These are phyloP conservation scores for Mortierella sp. DNA, from an alignment of 371 early-diverging fungal species.

Conservation along the genomic window DNA sequence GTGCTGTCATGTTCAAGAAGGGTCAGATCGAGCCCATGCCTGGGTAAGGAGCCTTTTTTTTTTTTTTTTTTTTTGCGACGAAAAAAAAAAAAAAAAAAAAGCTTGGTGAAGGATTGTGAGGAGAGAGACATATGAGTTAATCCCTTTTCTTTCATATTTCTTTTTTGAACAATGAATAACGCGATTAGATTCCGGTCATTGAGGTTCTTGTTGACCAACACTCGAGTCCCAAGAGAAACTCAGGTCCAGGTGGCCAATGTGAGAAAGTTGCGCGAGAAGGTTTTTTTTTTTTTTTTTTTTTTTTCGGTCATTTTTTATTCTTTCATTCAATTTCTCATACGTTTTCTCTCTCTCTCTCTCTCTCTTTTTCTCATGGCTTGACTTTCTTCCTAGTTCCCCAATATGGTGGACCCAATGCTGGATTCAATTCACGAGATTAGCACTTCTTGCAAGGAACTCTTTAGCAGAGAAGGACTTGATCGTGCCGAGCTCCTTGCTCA, in stretches of 20 bases:
- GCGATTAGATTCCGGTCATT: constrained; percentile 68
- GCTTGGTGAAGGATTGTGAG: neutral
- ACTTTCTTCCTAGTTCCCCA: constrained; percentile 59
- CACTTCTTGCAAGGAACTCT: constrained; percentile 59
- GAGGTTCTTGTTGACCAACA: constrained; percentile 85
- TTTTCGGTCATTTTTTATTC: neutral
- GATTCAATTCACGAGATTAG: constrained; percentile 81
- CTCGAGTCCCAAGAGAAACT: constrained; percentile 90
- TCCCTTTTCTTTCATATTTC: neutral
- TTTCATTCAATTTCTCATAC: neutral
- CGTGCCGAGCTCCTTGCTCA: constrained; percentile 32
- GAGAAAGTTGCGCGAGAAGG: constrained; percentile 63
- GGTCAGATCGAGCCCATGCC: constrained; percentile 48
- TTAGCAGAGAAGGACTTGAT: constrained; percentile 27
- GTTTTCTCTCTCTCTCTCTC: neutral
- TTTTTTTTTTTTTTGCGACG: constrained; percentile 18
- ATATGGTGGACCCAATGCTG: constrained; percentile 75
- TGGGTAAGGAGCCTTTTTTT: constrained; percentile 19
- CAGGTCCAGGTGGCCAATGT: constrained; percentile 88
- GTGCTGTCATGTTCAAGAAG: constrained; percentile 40
- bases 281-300: constrained; percentile 29
- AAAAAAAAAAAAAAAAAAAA: neutral
- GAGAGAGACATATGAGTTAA: constrained; percentile 43
- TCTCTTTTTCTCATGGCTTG: neutral
- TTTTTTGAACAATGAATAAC: neutral